phyloP scores from a whole-genome alignment of 352 stramenopile genomes.

The Pythium scleroteichum region DNA sequence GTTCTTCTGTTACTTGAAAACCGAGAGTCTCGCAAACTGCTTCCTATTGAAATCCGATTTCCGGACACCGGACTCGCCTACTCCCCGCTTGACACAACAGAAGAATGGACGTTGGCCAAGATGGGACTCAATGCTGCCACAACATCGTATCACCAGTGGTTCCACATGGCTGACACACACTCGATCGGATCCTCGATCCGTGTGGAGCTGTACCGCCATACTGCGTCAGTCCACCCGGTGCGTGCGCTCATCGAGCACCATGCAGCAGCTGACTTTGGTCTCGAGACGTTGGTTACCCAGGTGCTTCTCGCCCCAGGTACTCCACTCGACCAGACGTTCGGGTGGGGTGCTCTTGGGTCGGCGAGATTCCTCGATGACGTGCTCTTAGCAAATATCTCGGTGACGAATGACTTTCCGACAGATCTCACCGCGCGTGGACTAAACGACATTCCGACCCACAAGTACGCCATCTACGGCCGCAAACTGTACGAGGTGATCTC shows the following conservation, averaged over 20 bases:
- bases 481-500: slow-evolving; percentile 25
- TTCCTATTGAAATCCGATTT: slow-evolving; percentile 21
- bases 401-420: slow-evolving; percentile 9
- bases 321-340: slow-evolving; percentile 37
- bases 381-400: slow-evolving; percentile 5
- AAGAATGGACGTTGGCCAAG: slow-evolving; percentile 28
- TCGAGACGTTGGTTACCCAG: slow-evolving; percentile 34
- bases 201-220: slow-evolving; percentile 40
- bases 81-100: slow-evolving; percentile 8
- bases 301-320: slow-evolving; percentile 33
- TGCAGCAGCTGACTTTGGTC: slow-evolving; percentile 37
- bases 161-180: slow-evolving; percentile 23
- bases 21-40: slow-evolving; percentile 2
- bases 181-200: slow-evolving; percentile 34
- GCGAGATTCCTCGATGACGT: slow-evolving; percentile 24
- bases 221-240: slow-evolving; percentile 34
- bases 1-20: slow-evolving; percentile 29
- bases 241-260: slow-evolving; percentile 45
- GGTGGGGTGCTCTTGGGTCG: slow-evolving; percentile 36
- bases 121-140: slow-evolving; percentile 18
- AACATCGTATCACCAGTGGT: slow-evolving; percentile 14
- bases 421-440: slow-evolving; percentile 18
- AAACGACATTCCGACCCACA: slow-evolving; percentile 20
- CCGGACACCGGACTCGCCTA: slow-evolving; percentile 13
- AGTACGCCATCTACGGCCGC: slow-evolving; percentile 17